A percentile compares a stretch with the other conserved stretches of the same genome.
phyloP scores from a whole-genome alignment of 2,329 filamentous ascomycete species.

The Helotiales sp. region DNA sequence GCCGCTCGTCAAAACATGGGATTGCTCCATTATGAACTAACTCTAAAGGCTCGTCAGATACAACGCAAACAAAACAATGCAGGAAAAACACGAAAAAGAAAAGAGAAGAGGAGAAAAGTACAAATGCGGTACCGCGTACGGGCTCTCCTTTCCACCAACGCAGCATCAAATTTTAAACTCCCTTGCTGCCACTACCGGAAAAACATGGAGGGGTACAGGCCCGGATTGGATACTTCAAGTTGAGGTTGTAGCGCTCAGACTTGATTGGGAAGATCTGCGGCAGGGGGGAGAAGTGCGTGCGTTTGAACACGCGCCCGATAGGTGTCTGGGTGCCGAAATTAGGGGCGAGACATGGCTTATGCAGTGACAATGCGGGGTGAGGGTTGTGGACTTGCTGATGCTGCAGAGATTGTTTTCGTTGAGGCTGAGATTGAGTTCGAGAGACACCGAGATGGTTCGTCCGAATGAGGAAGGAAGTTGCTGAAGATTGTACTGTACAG shows the following conservation, averaged over 20 bases:
- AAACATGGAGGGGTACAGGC: conserved; percentile 6
- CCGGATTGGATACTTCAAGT: neutral
- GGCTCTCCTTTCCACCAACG: neutral
- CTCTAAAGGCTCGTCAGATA: neutral
- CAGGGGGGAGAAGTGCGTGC: neutral
- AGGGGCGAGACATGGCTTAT: conserved; percentile 3
- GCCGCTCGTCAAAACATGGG: neutral
- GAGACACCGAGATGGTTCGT: neutral
- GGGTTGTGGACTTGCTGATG: neutral
- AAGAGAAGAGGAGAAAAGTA: neutral
- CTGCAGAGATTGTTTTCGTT: neutral
- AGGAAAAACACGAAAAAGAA: neutral
- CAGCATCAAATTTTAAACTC: conserved; percentile 5
- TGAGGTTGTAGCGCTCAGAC: conserved; percentile 10
- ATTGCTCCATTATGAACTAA: conserved; percentile 4
- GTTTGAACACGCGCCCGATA: conserved; percentile 5
- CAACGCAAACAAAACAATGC: neutral
- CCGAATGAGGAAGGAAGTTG: neutral
- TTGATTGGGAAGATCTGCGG: neutral
- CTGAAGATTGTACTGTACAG: neutral
- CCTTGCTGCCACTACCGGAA: neutral
- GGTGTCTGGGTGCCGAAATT: conserved; percentile 1
- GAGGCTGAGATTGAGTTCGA: neutral
- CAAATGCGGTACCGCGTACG: neutral
- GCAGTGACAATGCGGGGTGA: conserved; percentile 1